A percentile compares a stretch with the other conserved stretches of the same genome.
Conservation (phyloP, 352 stramenopile genomes). For the Phytophthora palmivora region DNA sequence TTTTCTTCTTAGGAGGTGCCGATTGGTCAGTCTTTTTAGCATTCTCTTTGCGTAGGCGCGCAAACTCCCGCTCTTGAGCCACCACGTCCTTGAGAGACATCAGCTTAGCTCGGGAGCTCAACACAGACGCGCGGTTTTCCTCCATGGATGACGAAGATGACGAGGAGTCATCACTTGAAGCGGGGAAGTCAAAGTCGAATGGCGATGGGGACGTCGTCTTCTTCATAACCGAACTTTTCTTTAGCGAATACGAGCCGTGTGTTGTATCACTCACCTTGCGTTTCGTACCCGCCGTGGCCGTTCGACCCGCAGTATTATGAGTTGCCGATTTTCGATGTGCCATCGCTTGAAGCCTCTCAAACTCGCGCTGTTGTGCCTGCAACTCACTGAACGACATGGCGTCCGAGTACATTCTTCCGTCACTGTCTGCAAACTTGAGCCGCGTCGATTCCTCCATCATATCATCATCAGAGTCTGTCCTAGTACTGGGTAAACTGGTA, state of each 20-base stretch:
- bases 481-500: constrained; percentile 3
- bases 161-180: constrained; percentile 34
- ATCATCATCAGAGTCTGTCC: constrained; percentile 18
- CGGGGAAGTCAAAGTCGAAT: constrained; percentile 38
- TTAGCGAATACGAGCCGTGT: neutral
- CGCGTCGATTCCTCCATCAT: constrained; percentile 16
- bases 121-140: constrained; percentile 1
- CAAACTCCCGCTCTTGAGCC: constrained; percentile 36
- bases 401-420: constrained; percentile 43
- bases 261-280: constrained; percentile 23
- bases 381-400: constrained; percentile 65
- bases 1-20: constrained; percentile 16
- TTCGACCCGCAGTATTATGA: constrained; percentile 11
- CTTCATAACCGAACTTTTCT: constrained; percentile 27
- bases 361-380: constrained; percentile 64
- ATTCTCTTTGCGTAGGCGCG: constrained; percentile 20
- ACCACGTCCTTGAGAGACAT: constrained; percentile 41
- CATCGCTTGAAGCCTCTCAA: constrained; percentile 40
- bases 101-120: constrained; percentile 14
- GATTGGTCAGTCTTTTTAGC: constrained; percentile 6
- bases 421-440: constrained; percentile 20
- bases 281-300: constrained; percentile 24
- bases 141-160: constrained; percentile 11
- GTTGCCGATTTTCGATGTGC: constrained; percentile 28
- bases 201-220: constrained; percentile 34